Base-by-base conservation (phyloP, 192 early-diverging fungal species). In the Umbelopsis isabellina region DNA sequence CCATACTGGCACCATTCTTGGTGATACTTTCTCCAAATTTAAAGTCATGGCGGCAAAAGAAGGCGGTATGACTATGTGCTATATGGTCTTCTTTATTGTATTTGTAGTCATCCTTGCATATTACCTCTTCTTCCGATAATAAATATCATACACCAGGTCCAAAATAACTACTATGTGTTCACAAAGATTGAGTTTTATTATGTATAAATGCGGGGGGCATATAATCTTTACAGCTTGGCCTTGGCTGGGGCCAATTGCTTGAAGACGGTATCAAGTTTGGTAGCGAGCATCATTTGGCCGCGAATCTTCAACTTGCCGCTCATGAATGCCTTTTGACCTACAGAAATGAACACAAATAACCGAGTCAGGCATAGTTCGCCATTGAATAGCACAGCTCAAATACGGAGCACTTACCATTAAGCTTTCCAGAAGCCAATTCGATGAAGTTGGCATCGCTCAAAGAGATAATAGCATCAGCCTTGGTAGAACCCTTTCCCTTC, bases 261-360 rank as follows among this genome's bases (percentile, higher is more conserved):
- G 65, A 93, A 84, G 44, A 93, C 86, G 30, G 76, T 67, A 75
- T 91, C 86, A 13, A 93, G 83, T 76, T 91, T 91, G 66, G 88
- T 89, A 45, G 89, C 89, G 68, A 93, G 74, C 85, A 88, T 89
- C 72, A 91, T 82, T 66, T 90, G 86, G 70, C 90, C 91, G 80
- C 90, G 91, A 49, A 87, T 78, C 82, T 97, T 97, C 74, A 93
- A 85, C 82, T 97, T 97, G 52, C 97, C 94, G 46, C 82, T 74
- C 93, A 95, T 93, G 79, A 94, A 97, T 41, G 93, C 88, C 79
- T 93, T 92, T 88, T 97, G 96, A 22, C 91, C 80, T 82, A 72
- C 53, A 58, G 9, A 41, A 11, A 50, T 27, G 23, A 51, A 25
- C 4, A 46, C 23, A 52, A 20, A 45, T 13, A 20, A 47, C 20